Percentiles rank a stretch among this genome's conserved stretches.
These are phyloP conservation scores for Eucalyptus polyanthemos DNA, from an alignment of 345 rosid species.

Conservation along the genomic window DNA sequence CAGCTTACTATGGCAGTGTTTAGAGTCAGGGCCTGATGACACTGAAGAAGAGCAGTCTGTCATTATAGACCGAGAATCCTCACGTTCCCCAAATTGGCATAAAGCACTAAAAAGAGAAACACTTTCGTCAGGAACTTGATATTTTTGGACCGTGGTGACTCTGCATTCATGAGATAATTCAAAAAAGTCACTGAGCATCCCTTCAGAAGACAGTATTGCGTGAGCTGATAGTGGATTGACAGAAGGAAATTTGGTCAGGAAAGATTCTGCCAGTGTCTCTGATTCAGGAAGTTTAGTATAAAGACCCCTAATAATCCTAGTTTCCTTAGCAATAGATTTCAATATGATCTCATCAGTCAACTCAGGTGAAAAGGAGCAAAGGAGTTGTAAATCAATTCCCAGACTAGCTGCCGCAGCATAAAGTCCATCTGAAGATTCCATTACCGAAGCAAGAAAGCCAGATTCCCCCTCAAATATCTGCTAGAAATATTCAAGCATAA, in stretches of 20 bases:
- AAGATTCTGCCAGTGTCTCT: slow-evolving; percentile 81
- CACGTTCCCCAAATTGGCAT: slow-evolving; percentile 74
- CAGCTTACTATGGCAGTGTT: slow-evolving; percentile 20
- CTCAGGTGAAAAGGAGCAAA: slow-evolving; percentile 65
- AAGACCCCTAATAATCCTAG: slow-evolving; percentile 21
- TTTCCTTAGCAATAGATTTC: slow-evolving; percentile 42
- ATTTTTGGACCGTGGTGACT: slow-evolving; percentile 34
- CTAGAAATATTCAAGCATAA: not conserved
- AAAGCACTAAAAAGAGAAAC: slow-evolving; percentile 47
- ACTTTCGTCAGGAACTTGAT: slow-evolving; percentile 64
- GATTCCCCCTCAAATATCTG: slow-evolving; percentile 65
- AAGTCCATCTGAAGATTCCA: slow-evolving; percentile 76
- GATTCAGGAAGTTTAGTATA: slow-evolving; percentile 71
- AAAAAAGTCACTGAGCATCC: slow-evolving; percentile 50
- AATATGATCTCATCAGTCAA: slow-evolving; percentile 67
- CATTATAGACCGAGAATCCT: slow-evolving; percentile 86
- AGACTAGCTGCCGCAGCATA: slow-evolving; percentile 91
- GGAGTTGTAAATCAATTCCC: slow-evolving; percentile 78
- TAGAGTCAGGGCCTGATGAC: slow-evolving; percentile 69
- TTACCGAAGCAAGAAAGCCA: slow-evolving; percentile 40
- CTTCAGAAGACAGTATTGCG: slow-evolving; percentile 57
- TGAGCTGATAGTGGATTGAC: slow-evolving; percentile 84
- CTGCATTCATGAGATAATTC: slow-evolving; percentile 48
- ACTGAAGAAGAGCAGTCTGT: slow-evolving; percentile 86
- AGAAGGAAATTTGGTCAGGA: slow-evolving; percentile 88